Percentiles rank a stretch among this genome's conserved stretches.
Conservation (phyloP, 1,284 basidiomycete genomes). For the Ganoderma sinense region DNA sequence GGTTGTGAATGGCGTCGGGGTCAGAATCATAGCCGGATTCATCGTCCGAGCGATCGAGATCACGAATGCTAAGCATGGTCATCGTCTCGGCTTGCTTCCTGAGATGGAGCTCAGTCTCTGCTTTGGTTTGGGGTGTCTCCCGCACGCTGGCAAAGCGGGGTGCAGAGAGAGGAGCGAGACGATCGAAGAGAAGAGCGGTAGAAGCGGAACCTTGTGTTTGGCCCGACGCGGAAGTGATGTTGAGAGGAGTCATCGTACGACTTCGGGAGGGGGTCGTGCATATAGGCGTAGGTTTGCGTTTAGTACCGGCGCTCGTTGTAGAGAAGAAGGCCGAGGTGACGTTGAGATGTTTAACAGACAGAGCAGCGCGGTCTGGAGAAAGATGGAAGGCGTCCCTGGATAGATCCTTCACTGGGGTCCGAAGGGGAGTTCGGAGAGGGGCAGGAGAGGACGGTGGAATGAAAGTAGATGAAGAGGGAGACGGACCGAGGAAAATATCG, state of each 20-base stretch:
- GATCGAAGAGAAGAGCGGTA: conserved; percentile 52
- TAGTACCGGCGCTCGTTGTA: conserved; percentile 51
- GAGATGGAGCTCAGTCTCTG: conserved; percentile 69
- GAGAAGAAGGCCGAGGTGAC: conserved; percentile 21
- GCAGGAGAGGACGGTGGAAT: conserved; percentile 48
- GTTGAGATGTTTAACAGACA: conserved; percentile 44
- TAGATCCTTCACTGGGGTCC: conserved; percentile 62
- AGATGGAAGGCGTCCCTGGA: conserved; percentile 39
- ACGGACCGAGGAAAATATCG: conserved; percentile 59
- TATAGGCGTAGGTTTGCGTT: conserved; percentile 71
- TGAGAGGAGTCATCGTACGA: conserved; percentile 44
- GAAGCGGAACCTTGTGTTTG: conserved; percentile 31
- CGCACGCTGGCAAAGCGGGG: conserved; percentile 56
- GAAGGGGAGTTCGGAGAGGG: conserved; percentile 47
- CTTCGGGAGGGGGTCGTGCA: conserved; percentile 49
- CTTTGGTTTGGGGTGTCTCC: conserved; percentile 61
- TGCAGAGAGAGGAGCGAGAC: conserved; percentile 68
- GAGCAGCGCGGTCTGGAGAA: conserved; percentile 36
- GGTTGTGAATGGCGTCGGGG: conserved; percentile 44
- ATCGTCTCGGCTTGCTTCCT: conserved; percentile 71
- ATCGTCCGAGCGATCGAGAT: conserved; percentile 53
- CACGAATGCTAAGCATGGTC: conserved; percentile 67
- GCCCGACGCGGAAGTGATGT: conserved; percentile 36
- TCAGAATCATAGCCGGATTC: conserved; percentile 59
- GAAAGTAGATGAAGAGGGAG: conserved; percentile 47